A percentile compares a stretch with the other conserved stretches of the same genome.
phyloP scores from a whole-genome alignment of 2,329 filamentous ascomycete genomes.

The Dothideomycetes sp. region DNA sequence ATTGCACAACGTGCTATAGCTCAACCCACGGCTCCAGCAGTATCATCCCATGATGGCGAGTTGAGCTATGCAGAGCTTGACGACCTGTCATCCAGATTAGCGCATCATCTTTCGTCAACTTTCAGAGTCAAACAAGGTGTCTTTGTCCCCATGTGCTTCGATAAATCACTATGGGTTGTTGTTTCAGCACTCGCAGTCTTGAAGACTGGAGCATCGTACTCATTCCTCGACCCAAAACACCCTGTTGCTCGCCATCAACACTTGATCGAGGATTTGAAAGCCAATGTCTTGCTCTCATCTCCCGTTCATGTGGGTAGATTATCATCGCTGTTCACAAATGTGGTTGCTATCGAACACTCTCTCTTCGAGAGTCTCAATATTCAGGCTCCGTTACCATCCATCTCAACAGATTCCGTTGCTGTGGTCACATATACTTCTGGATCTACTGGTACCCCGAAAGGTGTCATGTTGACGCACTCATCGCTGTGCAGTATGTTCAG shows the following conservation, averaged over 20 bases:
- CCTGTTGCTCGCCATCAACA: too few species aligned
- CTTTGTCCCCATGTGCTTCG: constrained; percentile 18
- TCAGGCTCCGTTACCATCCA: too few species aligned
- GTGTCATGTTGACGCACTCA: constrained; percentile 16
- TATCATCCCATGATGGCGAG: constrained; percentile 22
- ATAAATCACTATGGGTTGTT: constrained; percentile 21
- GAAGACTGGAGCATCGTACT: constrained; percentile 25
- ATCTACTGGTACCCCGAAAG: constrained; percentile 21
- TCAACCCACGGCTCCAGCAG: constrained; percentile 18
- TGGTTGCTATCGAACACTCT: too few species aligned
- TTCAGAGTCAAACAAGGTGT: constrained; percentile 11
- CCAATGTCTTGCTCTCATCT: too few species aligned
- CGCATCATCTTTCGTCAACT: constrained; percentile 12
- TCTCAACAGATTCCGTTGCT: too few species aligned
- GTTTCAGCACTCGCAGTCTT: constrained; percentile 22
- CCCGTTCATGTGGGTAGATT: too few species aligned
- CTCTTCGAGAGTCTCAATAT: too few species aligned
- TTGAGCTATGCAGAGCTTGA: constrained; percentile 22
- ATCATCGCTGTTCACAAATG: too few species aligned
- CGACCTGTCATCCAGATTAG: constrained; percentile 15
- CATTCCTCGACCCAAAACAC: too few species aligned
- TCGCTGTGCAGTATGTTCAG: background rate
- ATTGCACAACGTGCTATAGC: too few species aligned
- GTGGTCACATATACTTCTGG: constrained; percentile 23
- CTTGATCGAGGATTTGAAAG: too few species aligned